Base-by-base conservation (phyloP, 2,329 filamentous ascomycete genomes). In the Colletotrichum zoysiae region DNA sequence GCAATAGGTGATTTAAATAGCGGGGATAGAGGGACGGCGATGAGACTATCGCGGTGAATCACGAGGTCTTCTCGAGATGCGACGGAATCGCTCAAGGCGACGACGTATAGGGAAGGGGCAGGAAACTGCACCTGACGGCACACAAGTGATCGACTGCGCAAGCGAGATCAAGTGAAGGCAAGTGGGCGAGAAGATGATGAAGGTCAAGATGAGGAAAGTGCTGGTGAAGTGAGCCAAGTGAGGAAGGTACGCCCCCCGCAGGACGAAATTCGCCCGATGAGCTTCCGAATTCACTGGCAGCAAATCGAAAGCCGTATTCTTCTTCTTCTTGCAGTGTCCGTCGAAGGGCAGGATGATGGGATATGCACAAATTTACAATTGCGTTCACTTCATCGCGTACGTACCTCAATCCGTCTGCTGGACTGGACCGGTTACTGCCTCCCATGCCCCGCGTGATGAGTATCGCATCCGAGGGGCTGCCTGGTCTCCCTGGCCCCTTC, bases 401-500 rank as follows among this genome's bases (percentile, higher is more conserved):
- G 40, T 68, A 75, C 74, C 73, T 74, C 42, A 74, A 44, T 9
- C 62, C 69, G 33, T 73, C 74, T 8, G 70, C 68, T 11, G 74
- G 74, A 58, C 74, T 75, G 26, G 74, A 75, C 42, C 74, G 44
- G 30, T 66, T 74, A 33, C 74, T 75, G 3, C 71, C 59, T 5
- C 59, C 72, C 66, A 73, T 73, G 3, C 70, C 67, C 14, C 75
- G 55, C 5, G 71, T 73, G 30, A 75, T 75, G n/a, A 80, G 65
- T 35, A 78, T 73, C 4, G 77, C 78, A 65, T 79, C 75, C 2
- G 77, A 76, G 1, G 75, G 75, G 57, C 77, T 76, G 1, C 65
- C 65, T 5, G 75, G 73, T 40, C 75, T 53, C 14, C 60, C 71
- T 9, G 70, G 70, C 5, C 70, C 73, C 18, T 58, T 71, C 56